phyloP scores from a whole-genome alignment of 176 grass and related monocot species.

The Cocos nucifera region DNA sequence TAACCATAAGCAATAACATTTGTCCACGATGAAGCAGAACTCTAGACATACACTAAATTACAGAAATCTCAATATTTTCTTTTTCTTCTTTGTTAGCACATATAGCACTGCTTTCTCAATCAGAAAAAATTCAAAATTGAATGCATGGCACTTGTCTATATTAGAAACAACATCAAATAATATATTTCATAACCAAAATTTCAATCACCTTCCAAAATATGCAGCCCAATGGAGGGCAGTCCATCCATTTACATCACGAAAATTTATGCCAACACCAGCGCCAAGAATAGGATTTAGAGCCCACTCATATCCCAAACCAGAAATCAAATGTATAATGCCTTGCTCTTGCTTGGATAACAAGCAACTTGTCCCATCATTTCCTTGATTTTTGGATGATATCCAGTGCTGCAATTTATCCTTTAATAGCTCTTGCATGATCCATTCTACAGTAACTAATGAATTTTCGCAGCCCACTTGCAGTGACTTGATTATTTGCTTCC shows the following conservation, averaged over 20 bases:
- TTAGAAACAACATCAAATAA: too few relatives aligned
- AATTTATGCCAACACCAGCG: conserved; percentile 77
- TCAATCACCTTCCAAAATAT: conserved; percentile 78
- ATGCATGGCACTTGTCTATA: too few relatives aligned
- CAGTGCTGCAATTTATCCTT: conserved; percentile 72
- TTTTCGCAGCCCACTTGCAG: conserved; percentile 34
- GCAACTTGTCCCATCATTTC: conserved; percentile 30
- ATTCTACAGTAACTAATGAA: conserved; percentile 37
- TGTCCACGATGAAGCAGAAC: too few relatives aligned
- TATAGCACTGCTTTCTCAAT: too few relatives aligned
- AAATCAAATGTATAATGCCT: conserved; percentile 84
- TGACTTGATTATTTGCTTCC: conserved; percentile 44
- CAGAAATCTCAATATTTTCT: too few relatives aligned
- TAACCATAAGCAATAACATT: background rate
- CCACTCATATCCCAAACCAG: conserved; percentile 90
- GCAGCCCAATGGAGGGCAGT: conserved; percentile 99
- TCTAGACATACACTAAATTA: too few relatives aligned
- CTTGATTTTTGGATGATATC: conserved; percentile 45
- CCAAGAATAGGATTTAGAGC: conserved; percentile 56
- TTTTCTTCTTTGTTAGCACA: too few relatives aligned
- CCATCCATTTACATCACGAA: conserved; percentile 95
- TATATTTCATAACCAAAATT: conserved; percentile 5
- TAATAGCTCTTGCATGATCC: conserved; percentile 79
- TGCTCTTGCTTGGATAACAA: conserved; percentile 74
- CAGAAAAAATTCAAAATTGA: too few relatives aligned